Base-by-base conservation (phyloP, 805 yeast genomes). In the Teunomyces atbi region DNA sequence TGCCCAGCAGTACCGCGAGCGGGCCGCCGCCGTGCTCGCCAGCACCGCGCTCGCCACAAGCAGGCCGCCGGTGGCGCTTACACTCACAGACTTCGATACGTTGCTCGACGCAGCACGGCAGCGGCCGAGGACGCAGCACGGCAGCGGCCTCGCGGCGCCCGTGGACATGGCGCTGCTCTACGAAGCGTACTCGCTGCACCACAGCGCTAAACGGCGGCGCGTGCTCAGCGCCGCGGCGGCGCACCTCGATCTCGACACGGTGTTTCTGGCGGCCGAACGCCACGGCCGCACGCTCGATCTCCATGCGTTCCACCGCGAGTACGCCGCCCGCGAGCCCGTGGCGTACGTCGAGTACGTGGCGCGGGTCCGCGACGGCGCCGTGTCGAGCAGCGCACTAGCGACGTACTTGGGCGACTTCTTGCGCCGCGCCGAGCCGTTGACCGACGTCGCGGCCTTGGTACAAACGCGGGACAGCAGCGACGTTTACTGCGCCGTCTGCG, bases 251-350 rank as follows among this genome's bases (percentile, higher is more conserved):
- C 51, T 86, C 3, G 76, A 79, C 13, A 44, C 57, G 0, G 41
- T 79, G 5, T 89, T 86, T 58, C 68, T 80, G 0, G 73, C 77
- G 3, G 80, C 75, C 26, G 96, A 90, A 59, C 63, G 65, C 28
- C 77, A 74, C 57, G 96, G 96, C 0, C 76, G 75, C 50, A 79
- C 62, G 51, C 52, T 90, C 15, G 92, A 89, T 50, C 66, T 89
- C 44, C 58, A 70, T 3, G 59, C 59, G 4, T 68, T 74, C 41
- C 84, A 82, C 62, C 78, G 76, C 26, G 53, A 55, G 26, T 86
- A 84, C 80, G 59, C 83, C 32, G 74, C 78, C 45, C 65, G 81
- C 5, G 33, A 55, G 3, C 51, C 48, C 7, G 16, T 51, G 65
- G 1, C 74, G 8, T 83, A 85, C 52, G 56, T 73, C 7, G 77